Evolutionary conservation across 805 yeast species (phyloP).

Genomic region (Ogataea wickerhamii): DNA sequence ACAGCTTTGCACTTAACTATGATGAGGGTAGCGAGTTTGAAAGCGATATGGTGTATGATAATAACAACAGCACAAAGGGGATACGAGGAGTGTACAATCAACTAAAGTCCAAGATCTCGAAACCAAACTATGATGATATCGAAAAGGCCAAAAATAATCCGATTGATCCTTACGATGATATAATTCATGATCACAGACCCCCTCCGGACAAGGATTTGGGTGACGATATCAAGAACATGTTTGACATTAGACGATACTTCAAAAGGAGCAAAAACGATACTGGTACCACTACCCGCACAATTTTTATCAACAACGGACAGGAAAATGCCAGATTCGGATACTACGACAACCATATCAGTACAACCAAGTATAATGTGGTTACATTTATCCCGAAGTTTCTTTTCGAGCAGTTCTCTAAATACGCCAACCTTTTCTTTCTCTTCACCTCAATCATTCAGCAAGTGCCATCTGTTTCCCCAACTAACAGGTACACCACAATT

Average conservation of each 20-base stretch:
- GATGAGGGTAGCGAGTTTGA: slow-evolving; percentile 19
- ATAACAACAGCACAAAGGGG: slow-evolving; percentile 13
- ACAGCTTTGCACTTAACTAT: slow-evolving; percentile 13
- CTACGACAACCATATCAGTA: slow-evolving; percentile 82
- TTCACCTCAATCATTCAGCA: slow-evolving; percentile 94
- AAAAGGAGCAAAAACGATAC: slow-evolving; percentile 17
- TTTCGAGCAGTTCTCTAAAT: slow-evolving; percentile 95
- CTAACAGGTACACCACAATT: slow-evolving; percentile 91
- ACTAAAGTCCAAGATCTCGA: slow-evolving; percentile 25
- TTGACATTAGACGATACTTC: slow-evolving; percentile 29
- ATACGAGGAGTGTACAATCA: slow-evolving; percentile 30
- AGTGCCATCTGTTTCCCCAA: slow-evolving; percentile 95
- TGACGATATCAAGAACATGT: slow-evolving; percentile 22
- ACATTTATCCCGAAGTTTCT: slow-evolving; percentile 93
- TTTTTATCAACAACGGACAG: slow-evolving; percentile 60
- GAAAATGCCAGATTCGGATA: slow-evolving; percentile 56
- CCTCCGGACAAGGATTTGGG: slow-evolving; percentile 22
- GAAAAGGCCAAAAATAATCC: slow-evolving; percentile 2
- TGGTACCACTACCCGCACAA: slow-evolving; percentile 52
- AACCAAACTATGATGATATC: slow-evolving; percentile 25
- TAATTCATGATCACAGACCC: slow-evolving; percentile 23
- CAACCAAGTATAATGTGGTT: slow-evolving; percentile 91
- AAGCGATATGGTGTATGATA: slow-evolving; percentile 13
- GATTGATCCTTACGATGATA: slow-evolving; percentile 21
- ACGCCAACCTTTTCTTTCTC: slow-evolving; percentile 90